These are phyloP conservation scores for Casuarina equisetifolia DNA, from an alignment of 306 rosid genomes.

Conservation along the genomic window DNA sequence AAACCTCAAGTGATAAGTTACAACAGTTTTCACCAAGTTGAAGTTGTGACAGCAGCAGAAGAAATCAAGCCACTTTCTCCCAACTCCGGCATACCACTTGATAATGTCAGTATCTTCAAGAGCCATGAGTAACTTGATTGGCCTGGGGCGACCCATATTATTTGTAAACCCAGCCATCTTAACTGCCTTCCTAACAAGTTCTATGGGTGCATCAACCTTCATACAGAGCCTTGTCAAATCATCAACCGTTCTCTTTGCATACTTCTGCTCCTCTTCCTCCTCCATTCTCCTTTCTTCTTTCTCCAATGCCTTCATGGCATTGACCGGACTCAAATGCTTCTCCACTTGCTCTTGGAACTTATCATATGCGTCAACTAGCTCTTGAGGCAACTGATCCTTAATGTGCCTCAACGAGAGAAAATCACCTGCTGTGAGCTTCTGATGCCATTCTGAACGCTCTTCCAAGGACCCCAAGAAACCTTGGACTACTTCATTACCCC, in stretches of 20 bases:
- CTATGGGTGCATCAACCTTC: conserved; percentile 81
- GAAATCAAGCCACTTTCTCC: conserved; percentile 84
- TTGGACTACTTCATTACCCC: conserved; percentile 74
- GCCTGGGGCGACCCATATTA: conserved; percentile 85
- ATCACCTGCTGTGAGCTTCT: conserved; percentile 57
- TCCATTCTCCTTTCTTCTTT: conserved; percentile 57
- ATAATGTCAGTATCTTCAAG: conserved; percentile 79
- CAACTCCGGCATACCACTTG: conserved; percentile 88
- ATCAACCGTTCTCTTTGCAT: conserved; percentile 63
- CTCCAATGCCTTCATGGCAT: conserved; percentile 53
- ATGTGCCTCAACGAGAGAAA: conserved; percentile 76
- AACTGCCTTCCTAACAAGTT: conserved; percentile 66
- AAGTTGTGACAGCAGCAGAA: conserved; percentile 90
- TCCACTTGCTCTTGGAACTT: conserved; percentile 76
- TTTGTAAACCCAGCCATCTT: conserved; percentile 81
- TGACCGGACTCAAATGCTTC: conserved; percentile 68
- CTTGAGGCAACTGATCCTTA: conserved; percentile 69
- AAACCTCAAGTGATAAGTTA: conserved; percentile 83
- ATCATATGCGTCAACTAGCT: conserved; percentile 75
- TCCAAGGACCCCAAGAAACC: conserved; percentile 60
- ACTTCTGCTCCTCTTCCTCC: conserved; percentile 71
- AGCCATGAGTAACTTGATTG: conserved; percentile 59
- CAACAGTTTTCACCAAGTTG: conserved; percentile 72
- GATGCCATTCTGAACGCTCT: conserved; percentile 76
- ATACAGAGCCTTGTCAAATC: conserved; percentile 79